Conservation (phyloP, 345 rosid species). For the Brassica napus region DNA sequence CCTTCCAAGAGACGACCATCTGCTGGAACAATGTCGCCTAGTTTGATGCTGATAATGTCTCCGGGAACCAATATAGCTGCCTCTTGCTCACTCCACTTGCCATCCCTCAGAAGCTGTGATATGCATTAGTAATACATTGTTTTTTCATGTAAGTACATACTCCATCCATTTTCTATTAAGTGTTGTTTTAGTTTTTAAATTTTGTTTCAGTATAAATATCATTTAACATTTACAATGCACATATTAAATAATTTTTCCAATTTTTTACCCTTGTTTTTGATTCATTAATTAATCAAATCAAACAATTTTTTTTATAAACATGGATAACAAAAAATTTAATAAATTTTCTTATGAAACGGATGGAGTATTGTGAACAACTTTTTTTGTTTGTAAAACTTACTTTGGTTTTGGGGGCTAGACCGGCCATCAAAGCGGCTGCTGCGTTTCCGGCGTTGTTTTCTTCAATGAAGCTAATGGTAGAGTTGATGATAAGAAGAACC, state of each 20-base stretch:
- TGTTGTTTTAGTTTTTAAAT: too few species aligned
- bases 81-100: slow-evolving; percentile 75
- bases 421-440: slow-evolving; percentile 63
- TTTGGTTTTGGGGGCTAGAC: slow-evolving; percentile 66
- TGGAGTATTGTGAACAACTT: too few species aligned
- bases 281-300: too few species aligned
- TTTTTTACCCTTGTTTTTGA: too few species aligned
- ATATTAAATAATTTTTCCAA: too few species aligned
- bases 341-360: background rate
- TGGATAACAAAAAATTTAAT: too few species aligned
- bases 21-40: slow-evolving; percentile 84
- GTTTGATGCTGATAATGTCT: slow-evolving; percentile 72
- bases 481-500: slow-evolving; percentile 67
- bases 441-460: slow-evolving; percentile 92
- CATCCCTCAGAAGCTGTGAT: slow-evolving; percentile 67
- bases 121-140: background rate
- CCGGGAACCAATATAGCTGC: slow-evolving; percentile 78
- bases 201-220: too few species aligned
- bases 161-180: too few species aligned
- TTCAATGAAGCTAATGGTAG: slow-evolving; percentile 80
- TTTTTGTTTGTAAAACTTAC: slow-evolving; percentile 24
- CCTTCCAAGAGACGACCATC: slow-evolving; percentile 88
- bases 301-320: too few species aligned
- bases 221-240: too few species aligned
- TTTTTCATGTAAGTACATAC: too few species aligned